Conservation (phyloP, 208 protist species). For the Crithidia thermophila region DNA sequence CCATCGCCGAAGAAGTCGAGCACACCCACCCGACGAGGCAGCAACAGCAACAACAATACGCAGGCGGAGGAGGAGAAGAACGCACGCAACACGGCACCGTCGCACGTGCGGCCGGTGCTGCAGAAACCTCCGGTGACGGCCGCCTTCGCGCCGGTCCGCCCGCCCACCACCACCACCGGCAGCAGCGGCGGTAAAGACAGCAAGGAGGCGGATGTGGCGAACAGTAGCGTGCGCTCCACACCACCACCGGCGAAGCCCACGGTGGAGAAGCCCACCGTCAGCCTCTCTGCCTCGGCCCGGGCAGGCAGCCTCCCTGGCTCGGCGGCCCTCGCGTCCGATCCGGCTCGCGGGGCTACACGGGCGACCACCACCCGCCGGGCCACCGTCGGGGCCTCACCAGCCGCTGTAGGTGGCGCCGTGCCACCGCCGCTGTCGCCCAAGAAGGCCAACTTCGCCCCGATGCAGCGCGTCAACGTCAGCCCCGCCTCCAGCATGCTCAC, state of each 20-base stretch:
- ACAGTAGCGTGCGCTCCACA: background rate
- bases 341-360: no score
- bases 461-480: conserved; percentile 2
- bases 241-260: background rate
- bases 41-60: no score
- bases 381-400: no score
- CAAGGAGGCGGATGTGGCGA: background rate
- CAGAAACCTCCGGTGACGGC: background rate
- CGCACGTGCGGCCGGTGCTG: no score
- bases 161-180: background rate
- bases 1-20: no score
- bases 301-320: background rate
- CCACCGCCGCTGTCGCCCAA: conserved; percentile 2
- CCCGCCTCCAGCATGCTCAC: no score
- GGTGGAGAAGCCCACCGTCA: background rate
- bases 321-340: no score
- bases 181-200: background rate
- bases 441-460: conserved; percentile 1
- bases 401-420: no score
- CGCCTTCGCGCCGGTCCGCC: background rate
- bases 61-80: no score
- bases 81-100: no score
- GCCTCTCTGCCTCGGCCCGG: background rate
- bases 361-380: background rate
- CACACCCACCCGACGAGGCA: no score